Evolutionary conservation across 139 green algal species (phyloP), one percentile per base, ranked within the genome.

Genomic region (Ostreobium quekettii): DNA sequence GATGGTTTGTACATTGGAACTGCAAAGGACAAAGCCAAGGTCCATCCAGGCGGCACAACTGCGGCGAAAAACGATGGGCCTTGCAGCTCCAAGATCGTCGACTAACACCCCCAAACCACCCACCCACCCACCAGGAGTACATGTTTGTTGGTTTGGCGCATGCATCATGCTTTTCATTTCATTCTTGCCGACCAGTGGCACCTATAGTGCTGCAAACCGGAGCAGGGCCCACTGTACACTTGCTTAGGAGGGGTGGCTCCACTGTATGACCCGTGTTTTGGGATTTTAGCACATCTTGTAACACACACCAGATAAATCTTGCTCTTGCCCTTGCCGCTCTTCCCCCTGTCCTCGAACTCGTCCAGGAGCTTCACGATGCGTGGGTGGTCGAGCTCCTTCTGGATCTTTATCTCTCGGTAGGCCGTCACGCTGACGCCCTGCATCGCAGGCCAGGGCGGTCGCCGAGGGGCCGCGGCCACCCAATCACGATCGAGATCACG

Each of bases 331-430:
- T n/a, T n/a, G n/a, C n/a, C n/a, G n/a, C n/a, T n/a, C n/a, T n/a
- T n/a, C n/a, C n/a, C n/a, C n/a, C n/a, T n/a, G 48, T 89, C 78
- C 2, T 80, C 75, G 56, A 94, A 88, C 0, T 93, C 88, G 39
- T 96, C 85, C 15, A 90, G 64, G 63, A 97, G 76, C 8, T 76
- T 36, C 3, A 96, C 83, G 46, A 96, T 75, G 71, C 91, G 62
- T 0, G 85, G 85, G n/a, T 74, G 56, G 26, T 82, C 31, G 60
- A 96, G 76, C 82, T 96, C 91, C 26, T 73, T 79, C 74, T 95
- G 74, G 11, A 95, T 78, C 76, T 96, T 96, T 61, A 97, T 93
- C 72, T 97, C 91, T 2, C 91, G 78, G 47, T 96, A 73, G 0
- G 87, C 85, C 0, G 91, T 96, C 42, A 95, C 80, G 71, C 95